A percentile compares a stretch with the other conserved stretches of the same genome.
Evolutionary conservation across 129 eudicot species (phyloP).

Genomic region (Artemisia annua): DNA sequence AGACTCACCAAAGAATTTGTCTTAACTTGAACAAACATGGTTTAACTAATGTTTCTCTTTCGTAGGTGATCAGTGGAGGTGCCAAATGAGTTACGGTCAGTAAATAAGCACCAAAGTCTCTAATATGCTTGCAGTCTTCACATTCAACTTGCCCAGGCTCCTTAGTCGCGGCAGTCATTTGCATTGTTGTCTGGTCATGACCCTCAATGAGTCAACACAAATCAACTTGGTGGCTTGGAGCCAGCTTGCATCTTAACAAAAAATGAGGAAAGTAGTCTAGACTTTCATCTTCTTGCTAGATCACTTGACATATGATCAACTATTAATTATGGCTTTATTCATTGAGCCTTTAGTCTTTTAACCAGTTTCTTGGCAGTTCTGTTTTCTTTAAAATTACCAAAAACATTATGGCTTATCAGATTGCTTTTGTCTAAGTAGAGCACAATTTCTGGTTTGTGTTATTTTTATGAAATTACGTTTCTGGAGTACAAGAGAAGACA

Average conservation of each 20-base stretch:
- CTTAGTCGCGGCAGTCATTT: not conserved
- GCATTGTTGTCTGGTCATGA: not conserved
- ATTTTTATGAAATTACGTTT: no score
- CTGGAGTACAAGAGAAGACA: no score
- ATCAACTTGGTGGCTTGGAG: not conserved
- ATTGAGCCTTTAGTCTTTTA: not conserved
- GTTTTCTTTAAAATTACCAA: no score
- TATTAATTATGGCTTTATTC: not conserved
- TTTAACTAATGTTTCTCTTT: not conserved
- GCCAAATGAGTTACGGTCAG: not conserved
- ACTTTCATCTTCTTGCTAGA: not conserved
- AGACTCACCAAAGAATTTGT: not conserved
- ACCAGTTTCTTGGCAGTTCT: not conserved
- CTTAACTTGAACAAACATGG: not conserved
- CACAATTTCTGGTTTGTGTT: no score
- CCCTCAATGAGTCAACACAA: not conserved
- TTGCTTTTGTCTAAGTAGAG: no score
- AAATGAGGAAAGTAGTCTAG: not conserved
- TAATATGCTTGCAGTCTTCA: conserved; percentile 7
- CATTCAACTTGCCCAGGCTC: not conserved
- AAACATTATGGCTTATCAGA: no score
- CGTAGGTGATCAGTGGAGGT: conserved; percentile 22
- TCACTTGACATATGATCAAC: not conserved
- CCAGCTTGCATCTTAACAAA: not conserved
- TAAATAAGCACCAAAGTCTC: conserved; percentile 18